These are phyloP conservation scores for Gryganskiella cystojenkinii DNA, from an alignment of 192 early-diverging fungal genomes.

Conservation along the genomic window DNA sequence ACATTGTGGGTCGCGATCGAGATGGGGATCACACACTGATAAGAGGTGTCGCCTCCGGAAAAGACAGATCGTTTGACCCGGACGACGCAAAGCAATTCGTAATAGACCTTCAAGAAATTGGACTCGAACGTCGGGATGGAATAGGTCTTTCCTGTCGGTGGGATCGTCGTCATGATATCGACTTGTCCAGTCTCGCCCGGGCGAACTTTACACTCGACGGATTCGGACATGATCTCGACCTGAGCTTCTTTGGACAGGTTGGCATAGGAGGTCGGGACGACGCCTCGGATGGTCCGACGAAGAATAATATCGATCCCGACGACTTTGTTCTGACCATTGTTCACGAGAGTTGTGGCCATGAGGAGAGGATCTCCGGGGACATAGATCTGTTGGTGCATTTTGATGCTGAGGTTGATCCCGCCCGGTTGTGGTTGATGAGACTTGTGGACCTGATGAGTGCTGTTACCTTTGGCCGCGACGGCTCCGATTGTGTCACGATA, in stretches of 20 bases:
- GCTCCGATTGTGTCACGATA: constrained; percentile 24
- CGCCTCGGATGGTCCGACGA: constrained; percentile 36
- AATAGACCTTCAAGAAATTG: constrained; percentile 51
- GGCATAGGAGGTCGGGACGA: constrained; percentile 30
- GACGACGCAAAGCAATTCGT: constrained; percentile 34
- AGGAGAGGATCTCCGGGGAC: constrained; percentile 46
- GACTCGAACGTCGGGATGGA: constrained; percentile 48
- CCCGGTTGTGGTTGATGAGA: not conserved
- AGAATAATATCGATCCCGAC: constrained; percentile 36
- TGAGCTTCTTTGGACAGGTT: constrained; percentile 36
- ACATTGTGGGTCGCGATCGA: constrained; percentile 47
- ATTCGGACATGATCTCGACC: constrained; percentile 37
- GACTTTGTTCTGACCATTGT: constrained; percentile 39
- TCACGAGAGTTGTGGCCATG: constrained; percentile 37
- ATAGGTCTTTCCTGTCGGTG: constrained; percentile 21
- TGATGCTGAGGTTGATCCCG: constrained; percentile 34
- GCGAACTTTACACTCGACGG: constrained; percentile 45
- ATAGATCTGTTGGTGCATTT: constrained; percentile 52
- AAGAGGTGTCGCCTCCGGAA: constrained; percentile 38
- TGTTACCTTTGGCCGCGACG: constrained; percentile 14
- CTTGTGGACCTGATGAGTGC: constrained; percentile 39
- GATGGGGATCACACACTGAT: constrained; percentile 31
- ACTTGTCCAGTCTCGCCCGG: constrained; percentile 35
- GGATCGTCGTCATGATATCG: constrained; percentile 47
- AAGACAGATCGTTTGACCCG: constrained; percentile 46